Conservation (phyloP, 306 rosid species). For the Castanea mollissima region DNA sequence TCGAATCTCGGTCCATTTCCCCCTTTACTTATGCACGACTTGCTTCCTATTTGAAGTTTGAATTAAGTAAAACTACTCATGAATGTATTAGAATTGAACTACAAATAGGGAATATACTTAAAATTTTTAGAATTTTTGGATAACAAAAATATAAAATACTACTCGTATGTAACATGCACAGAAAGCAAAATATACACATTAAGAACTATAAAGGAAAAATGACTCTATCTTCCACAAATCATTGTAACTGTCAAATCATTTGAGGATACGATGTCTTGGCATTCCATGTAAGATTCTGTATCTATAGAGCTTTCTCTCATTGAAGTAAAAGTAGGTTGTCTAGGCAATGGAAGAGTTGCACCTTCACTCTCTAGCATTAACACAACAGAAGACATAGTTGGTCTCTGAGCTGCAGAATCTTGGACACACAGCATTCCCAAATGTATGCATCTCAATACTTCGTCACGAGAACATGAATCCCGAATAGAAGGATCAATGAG, state of each 20-base stretch:
- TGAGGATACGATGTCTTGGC: constrained; percentile 43
- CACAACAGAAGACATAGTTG: constrained; percentile 70
- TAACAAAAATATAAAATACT: not conserved
- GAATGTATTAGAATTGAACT: too few species aligned
- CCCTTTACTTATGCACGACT: not conserved
- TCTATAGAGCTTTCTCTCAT: constrained; percentile 42
- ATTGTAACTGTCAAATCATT: constrained; percentile 62
- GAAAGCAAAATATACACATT: constrained; percentile 10
- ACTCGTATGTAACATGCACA: not conserved
- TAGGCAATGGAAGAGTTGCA: constrained; percentile 54
- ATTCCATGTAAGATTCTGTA: constrained; percentile 42
- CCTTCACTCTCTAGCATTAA: constrained; percentile 82
- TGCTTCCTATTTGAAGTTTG: not conserved
- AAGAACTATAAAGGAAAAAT: not conserved
- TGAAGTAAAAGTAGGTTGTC: constrained; percentile 65
- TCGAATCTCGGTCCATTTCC: not conserved
- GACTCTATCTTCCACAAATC: constrained; percentile 59
- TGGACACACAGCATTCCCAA: constrained; percentile 83
- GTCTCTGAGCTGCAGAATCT: constrained; percentile 73
- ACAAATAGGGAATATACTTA: too few species aligned
- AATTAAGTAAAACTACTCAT: too few species aligned
- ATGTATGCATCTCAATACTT: constrained; percentile 71
- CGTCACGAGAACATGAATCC: constrained; percentile 36
- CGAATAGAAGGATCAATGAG: constrained; percentile 63
- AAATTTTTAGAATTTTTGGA: too few species aligned